A percentile compares a stretch with the other conserved stretches of the same genome.
phyloP scores from a whole-genome alignment of 257 asterid species.

The Echites panduratus region DNA sequence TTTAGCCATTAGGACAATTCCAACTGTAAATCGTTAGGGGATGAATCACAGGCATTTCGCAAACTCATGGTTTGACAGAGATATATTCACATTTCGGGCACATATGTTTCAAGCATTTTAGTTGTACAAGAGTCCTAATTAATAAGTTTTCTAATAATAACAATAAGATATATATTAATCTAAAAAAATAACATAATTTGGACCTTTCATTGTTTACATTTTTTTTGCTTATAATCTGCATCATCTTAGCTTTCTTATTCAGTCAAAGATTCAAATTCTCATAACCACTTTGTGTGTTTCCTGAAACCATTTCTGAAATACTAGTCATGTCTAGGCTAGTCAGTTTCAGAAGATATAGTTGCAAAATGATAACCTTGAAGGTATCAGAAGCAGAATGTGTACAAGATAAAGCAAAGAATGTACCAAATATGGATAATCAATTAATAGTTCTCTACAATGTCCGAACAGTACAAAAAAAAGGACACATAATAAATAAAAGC shows the following conservation, averaged over 20 bases:
- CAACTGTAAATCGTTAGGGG: conserved; percentile 2
- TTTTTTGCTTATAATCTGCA: not conserved
- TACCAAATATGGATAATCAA: not conserved
- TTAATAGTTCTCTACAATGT: not conserved
- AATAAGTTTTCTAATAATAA: too few species aligned
- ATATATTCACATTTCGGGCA: too few species aligned
- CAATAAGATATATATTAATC: too few species aligned
- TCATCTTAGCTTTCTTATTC: not conserved
- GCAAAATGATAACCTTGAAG: not conserved
- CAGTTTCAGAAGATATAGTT: too few species aligned
- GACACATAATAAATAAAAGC: not conserved
- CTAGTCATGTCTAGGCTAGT: not conserved
- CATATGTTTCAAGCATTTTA: too few species aligned
- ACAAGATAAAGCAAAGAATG: not conserved
- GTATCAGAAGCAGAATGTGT: not conserved
- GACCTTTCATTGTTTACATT: not conserved
- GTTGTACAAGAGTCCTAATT: too few species aligned
- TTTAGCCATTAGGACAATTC: not conserved
- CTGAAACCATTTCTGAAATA: not conserved
- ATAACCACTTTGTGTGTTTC: not conserved
- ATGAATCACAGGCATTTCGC: not conserved
- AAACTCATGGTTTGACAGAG: not conserved
- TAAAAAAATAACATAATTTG: not conserved
- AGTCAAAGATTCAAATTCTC: conserved; percentile 8
- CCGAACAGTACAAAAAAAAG: not conserved